phyloP scores from a whole-genome alignment of 495 filamentous ascomycete species.

The Durotheca rogersii region DNA sequence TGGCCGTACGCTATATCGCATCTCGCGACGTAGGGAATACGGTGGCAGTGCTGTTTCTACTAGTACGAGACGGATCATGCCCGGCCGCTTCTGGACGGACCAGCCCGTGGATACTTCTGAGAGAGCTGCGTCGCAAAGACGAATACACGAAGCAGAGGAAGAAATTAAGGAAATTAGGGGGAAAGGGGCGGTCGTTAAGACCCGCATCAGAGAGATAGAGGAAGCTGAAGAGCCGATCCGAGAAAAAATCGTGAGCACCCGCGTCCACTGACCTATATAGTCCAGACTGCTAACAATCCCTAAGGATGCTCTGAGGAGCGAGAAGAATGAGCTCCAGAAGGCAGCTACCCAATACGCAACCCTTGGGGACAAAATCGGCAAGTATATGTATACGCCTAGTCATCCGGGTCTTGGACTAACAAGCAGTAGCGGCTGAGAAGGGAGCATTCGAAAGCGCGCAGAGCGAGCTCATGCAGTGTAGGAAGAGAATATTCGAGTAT shows the following conservation, averaged over 20 bases:
- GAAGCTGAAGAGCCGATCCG: constrained; percentile 10
- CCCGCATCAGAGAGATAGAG: constrained; percentile 36
- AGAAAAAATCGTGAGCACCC: constrained; percentile 36
- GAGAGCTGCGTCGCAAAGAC: constrained; percentile 51
- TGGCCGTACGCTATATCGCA: constrained; percentile 56
- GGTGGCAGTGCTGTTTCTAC: constrained; percentile 68
- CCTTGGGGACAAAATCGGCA: constrained; percentile 71
- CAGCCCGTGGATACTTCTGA: constrained; percentile 67
- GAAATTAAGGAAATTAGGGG: constrained; percentile 38
- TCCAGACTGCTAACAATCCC: constrained; percentile 25
- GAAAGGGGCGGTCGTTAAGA: constrained; percentile 42
- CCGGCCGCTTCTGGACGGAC: constrained; percentile 70
- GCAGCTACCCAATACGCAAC: constrained; percentile 61
- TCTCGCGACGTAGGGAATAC: constrained; percentile 71
- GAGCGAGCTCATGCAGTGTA: constrained; percentile 38
- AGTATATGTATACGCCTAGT: constrained; percentile 17
- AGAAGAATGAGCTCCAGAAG: constrained; percentile 58
- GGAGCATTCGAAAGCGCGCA: constrained; percentile 46
- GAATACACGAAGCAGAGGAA: constrained; percentile 35
- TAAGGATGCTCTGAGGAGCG: constrained; percentile 36
- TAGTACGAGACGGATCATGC: constrained; percentile 51
- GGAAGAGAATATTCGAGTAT: constrained; percentile 37
- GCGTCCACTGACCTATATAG: not conserved
- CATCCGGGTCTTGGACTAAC: constrained; percentile 22
- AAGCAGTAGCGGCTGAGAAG: constrained; percentile 53